Percentiles rank a stretch among this genome's conserved stretches.
Evolutionary conservation across 2,329 filamentous ascomycete genomes (phyloP).

Genomic region (Berkeleyomyces basicola): DNA sequence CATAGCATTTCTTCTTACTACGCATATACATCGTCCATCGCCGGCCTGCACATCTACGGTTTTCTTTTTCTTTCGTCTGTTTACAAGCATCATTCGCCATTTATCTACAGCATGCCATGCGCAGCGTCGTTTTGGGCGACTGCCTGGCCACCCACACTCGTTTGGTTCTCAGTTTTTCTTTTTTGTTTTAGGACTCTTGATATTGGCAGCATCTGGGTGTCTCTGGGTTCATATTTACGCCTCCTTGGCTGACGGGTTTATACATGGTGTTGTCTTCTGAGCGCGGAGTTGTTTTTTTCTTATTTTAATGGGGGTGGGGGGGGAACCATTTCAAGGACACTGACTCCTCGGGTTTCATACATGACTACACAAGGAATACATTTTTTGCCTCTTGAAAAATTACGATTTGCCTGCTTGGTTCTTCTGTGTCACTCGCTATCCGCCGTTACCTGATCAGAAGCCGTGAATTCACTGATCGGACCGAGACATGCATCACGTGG

Average conservation of each 20-base stretch:
- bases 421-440: too few relatives aligned
- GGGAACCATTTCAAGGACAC: too few relatives aligned
- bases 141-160: background rate
- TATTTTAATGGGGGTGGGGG: background rate
- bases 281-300: background rate
- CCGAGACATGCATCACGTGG: too few relatives aligned
- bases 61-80: background rate
- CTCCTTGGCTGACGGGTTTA: background rate
- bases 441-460: too few relatives aligned
- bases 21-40: background rate
- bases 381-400: too few relatives aligned
- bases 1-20: background rate
- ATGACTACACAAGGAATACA: too few relatives aligned
- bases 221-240: background rate
- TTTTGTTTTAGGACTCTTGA: background rate
- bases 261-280: background rate
- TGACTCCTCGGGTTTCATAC: too few relatives aligned
- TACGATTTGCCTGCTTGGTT: too few relatives aligned
- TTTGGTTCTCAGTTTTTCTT: background rate
- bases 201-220: background rate
- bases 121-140: background rate
- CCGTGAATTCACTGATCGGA: too few relatives aligned
- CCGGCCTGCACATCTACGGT: background rate
- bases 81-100: background rate
- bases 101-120: background rate